These are phyloP conservation scores for Cocos nucifera DNA, from an alignment of 176 grass and related monocot genomes.

Conservation along the genomic window DNA sequence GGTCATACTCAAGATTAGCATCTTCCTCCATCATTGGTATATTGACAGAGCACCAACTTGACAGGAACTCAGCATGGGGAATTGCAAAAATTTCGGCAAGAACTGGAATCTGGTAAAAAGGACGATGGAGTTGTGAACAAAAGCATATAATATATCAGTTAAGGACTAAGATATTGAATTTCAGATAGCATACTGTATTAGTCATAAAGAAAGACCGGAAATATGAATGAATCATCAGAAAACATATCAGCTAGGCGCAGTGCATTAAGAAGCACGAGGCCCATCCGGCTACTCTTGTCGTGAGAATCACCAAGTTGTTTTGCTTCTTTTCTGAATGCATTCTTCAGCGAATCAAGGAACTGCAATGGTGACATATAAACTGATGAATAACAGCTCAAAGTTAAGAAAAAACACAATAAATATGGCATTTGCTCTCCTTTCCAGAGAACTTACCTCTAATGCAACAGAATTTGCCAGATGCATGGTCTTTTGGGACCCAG, in stretches of 20 bases:
- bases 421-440: not conserved
- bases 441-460: constrained; percentile 53
- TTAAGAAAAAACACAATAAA: not conserved
- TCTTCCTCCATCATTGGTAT: constrained; percentile 67
- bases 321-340: constrained; percentile 55
- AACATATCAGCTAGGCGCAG: constrained; percentile 88
- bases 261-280: constrained; percentile 75
- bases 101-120: constrained; percentile 72
- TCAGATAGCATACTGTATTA: constrained; percentile 38
- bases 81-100: constrained; percentile 74
- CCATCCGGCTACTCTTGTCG: constrained; percentile 43
- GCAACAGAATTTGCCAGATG: constrained; percentile 71
- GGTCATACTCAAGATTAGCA: constrained; percentile 84
- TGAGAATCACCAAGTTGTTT: constrained; percentile 18
- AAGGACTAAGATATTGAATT: not conserved
- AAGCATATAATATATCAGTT: not conserved
- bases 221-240: constrained; percentile 97
- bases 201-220: constrained; percentile 88
- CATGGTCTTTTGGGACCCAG: constrained; percentile 64
- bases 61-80: constrained; percentile 68
- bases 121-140: constrained; percentile 3
- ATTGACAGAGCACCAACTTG: constrained; percentile 78
- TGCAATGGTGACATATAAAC: constrained; percentile 25
- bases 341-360: constrained; percentile 91
- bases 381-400: constrained; percentile 17